Base-by-base conservation (phyloP, 164 flowering plant species). In the Chimonanthus salicifolius region DNA sequence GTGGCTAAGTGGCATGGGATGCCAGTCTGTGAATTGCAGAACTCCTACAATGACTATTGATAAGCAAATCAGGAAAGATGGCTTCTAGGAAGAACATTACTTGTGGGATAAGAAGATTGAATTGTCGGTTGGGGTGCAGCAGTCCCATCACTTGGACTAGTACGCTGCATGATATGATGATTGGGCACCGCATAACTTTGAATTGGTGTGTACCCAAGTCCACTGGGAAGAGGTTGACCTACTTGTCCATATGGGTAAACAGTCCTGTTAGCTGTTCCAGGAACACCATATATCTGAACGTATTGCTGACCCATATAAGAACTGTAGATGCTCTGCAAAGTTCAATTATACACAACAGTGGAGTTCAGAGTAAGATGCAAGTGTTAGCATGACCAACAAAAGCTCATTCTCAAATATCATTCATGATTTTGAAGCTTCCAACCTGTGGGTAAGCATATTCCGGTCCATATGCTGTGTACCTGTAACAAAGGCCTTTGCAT, bases 301-400 rank as follows among this genome's bases (percentile, higher is more conserved):
- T 90, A 92, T 67, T 90, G 99, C 82, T 94, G 98, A 77, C 88
- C 89, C 72, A 78, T 67, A 76, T 91, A 91, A 74, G 99, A 96
- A 77, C 82, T 89, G 86, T 90, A 92, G 69, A 84, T 80, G 78
- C 92, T 92, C 98, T 95, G 79, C 47, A 69, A 71, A 71, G 62
- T 68, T 74, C 10, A 66, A 44, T 10, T 7, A 63, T 6, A 66
- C 46, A 11, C 6, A 66, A 80, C 58, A 49, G 68, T 45, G 68
- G 49, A 66, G 3, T 45, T 66, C n/a, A 4, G 47, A 47, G 45
- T 48, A 66, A 13, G 68, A 44, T 66, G 49, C n/a, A 9, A 33
- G 44, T 7, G 49, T 16, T 43, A 66, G 46, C 44, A 48, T 18
- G 45, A 64, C 20, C 43, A 18, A 44, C 16, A 5, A 44, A 15